phyloP scores from a whole-genome alignment of 1,284 basidiomycete species.

The Cutaneotrichosporon cavernicola region DNA sequence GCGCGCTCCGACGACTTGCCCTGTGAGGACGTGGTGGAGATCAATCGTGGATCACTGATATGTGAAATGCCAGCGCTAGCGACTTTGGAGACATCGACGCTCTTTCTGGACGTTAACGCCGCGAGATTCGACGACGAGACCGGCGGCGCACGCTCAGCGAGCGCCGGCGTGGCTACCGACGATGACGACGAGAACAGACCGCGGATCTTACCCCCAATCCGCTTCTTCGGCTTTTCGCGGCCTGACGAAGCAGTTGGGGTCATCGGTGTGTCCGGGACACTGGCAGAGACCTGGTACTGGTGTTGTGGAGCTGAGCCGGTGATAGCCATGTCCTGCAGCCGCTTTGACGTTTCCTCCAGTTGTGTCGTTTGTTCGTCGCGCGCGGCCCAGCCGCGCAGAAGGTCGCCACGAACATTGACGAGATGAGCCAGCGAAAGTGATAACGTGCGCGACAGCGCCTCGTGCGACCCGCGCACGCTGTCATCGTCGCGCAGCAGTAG shows the following conservation, averaged over 20 bases:
- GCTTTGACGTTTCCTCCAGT: conserved; percentile 31
- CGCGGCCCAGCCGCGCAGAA: conserved; percentile 42
- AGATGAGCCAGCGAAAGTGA: conserved; percentile 38
- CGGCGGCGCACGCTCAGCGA: conserved; percentile 24
- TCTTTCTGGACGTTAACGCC: conserved; percentile 3
- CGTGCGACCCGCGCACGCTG: conserved; percentile 17
- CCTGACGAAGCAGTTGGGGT: not conserved
- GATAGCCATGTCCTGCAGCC: not conserved
- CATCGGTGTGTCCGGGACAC: not conserved
- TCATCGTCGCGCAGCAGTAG: conserved; percentile 27
- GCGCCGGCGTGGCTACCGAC: conserved; percentile 23
- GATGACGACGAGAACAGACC: conserved; percentile 40
- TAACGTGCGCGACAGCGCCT: conserved; percentile 33
- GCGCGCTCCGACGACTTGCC: not conserved
- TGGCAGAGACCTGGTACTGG: not conserved
- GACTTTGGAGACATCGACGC: conserved; percentile 5
- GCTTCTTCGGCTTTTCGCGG: conserved; percentile 31
- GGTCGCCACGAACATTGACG: conserved; percentile 32
- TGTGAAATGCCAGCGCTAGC: not conserved
- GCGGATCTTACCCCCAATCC: conserved; percentile 40
- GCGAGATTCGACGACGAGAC: conserved; percentile 21
- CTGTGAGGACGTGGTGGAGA: not conserved
- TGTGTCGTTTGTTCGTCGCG: conserved; percentile 37
- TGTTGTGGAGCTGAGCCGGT: not conserved
- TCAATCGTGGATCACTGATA: not conserved